Evolutionary conservation across 2,329 filamentous ascomycete genomes (phyloP), one percentile per base, ranked within the genome.

Genomic region (Sclerotinia trifoliorum): DNA sequence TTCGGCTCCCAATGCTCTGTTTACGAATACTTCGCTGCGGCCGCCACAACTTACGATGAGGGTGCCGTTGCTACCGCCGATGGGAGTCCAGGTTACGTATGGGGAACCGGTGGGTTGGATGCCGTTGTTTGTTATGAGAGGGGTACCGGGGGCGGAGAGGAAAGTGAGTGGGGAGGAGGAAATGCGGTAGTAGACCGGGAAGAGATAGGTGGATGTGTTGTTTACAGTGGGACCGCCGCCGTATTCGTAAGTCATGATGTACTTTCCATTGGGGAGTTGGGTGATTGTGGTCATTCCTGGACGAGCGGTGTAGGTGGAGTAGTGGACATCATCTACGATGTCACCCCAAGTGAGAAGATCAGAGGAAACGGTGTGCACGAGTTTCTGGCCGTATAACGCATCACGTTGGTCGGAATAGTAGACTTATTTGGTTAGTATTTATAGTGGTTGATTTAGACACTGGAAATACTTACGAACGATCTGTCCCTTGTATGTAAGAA

Each of bases 331-430:
- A 69, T 88, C 82, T 62, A 89, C 83, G 3, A 85, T 80, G 0
- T 81, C 75, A 24, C 83, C 82, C 89, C 89, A 92, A 21, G 77
- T 84, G 68, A 80, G 78, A 26, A 90, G 80, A 74, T 92, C 86
- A 1, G 21, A 81, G 81, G 77, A 91, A 7, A 72, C 73, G 54
- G 71, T 68, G 77, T 92, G 88, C 3, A 86, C 83, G 51, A 92
- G 81, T 75, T 91, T 90, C 78, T 92, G 89, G 24, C 89, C 89
- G 74, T 91, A 81, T 1, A 80, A 80, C 71, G 87, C 83, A 70
- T 88, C 88, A 48, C 89, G 84, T 76, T 92, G 90, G 77, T 92
- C 90, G 1, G 88, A 88, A 80, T 91, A 92, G 81, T 90, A 92
- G 73, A 84, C 80, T 68, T 44, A 0, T 29, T 46, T 15, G 39